A percentile compares a stretch with the other conserved stretches of the same genome.
Conservation (phyloP, 768 basidiomycete species). For the Rossbeevera mucosa region DNA sequence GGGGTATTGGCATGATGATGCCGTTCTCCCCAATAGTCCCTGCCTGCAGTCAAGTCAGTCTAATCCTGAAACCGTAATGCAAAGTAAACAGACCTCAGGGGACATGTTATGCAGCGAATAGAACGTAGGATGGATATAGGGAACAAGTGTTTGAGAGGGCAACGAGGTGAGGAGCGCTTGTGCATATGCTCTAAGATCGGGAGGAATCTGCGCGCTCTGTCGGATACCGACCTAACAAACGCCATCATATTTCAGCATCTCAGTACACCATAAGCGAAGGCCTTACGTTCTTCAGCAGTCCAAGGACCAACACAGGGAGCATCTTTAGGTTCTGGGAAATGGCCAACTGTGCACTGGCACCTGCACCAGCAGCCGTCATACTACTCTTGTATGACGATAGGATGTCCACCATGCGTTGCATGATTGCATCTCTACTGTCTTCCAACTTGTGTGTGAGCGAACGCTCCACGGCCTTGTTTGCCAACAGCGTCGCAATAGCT, state of each 20-base stretch:
- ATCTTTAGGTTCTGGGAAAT: conserved; percentile 93
- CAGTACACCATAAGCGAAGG: conserved; percentile 20
- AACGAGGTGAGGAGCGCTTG: conserved; percentile 88
- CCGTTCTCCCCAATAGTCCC: conserved; percentile 90
- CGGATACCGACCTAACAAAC: conserved; percentile 75
- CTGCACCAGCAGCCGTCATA: conserved; percentile 91
- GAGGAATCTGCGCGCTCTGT: conserved; percentile 95
- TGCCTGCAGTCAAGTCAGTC: conserved; percentile 46
- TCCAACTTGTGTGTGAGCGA: conserved; percentile 82
- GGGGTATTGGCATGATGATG: conserved; percentile 78
- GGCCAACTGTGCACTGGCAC: conserved; percentile 90
- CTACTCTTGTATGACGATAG: conserved; percentile 88
- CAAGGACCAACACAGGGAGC: conserved; percentile 86
- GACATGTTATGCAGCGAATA: conserved; percentile 97
- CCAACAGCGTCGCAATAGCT: conserved; percentile 76
- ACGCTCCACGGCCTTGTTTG: conserved; percentile 91
- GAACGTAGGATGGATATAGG: conserved; percentile 93
- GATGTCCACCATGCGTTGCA: conserved; percentile 81
- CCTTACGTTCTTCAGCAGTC: conserved; percentile 85
- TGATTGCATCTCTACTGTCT: conserved; percentile 80
- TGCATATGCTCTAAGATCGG: conserved; percentile 93
- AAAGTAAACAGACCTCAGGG: conserved; percentile 56
- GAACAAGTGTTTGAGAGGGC: conserved; percentile 85
- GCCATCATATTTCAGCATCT: neutral
- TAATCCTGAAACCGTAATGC: neutral